Percentiles rank a stretch among this genome's conserved stretches.
Conservation (phyloP, 441 rosid genomes). For the Eutrema salsugineum region DNA sequence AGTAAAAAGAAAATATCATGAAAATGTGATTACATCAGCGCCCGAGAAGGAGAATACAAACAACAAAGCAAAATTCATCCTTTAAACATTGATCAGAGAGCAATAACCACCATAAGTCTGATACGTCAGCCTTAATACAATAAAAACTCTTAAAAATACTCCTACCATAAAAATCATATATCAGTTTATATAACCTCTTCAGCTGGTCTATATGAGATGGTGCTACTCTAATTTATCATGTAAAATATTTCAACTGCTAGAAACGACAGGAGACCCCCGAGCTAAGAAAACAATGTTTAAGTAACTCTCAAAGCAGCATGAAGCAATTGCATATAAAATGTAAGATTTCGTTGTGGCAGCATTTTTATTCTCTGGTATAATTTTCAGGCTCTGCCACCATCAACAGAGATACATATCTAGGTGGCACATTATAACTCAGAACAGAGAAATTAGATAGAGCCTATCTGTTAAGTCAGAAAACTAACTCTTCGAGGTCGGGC, state of each 20-base stretch:
- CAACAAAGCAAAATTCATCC: neutral
- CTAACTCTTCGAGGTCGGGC: slow-evolving; percentile 64
- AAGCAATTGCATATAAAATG: neutral
- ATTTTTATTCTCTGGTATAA: neutral
- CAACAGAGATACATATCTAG: neutral
- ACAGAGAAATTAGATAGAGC: neutral
- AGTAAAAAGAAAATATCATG: neutral
- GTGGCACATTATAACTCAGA: neutral
- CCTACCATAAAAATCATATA: neutral
- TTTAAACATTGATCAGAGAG: neutral
- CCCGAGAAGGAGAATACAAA: neutral
- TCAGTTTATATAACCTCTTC: slow-evolving; percentile 5
- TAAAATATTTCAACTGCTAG: neutral
- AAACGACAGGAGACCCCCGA: neutral
- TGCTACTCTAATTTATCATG: neutral
- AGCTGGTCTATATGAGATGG: neutral
- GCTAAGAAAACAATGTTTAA: neutral
- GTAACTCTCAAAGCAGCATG: neutral
- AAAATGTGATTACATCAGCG: neutral
- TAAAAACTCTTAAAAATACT: neutral
- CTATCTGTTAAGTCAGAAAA: slow-evolving; percentile 25
- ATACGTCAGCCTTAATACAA: neutral
- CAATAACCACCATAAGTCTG: neutral
- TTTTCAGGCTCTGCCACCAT: neutral
- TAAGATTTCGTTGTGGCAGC: neutral